These are phyloP conservation scores for Trichosanthes cucumerina DNA, from an alignment of 306 rosid species.

Conservation along the genomic window DNA sequence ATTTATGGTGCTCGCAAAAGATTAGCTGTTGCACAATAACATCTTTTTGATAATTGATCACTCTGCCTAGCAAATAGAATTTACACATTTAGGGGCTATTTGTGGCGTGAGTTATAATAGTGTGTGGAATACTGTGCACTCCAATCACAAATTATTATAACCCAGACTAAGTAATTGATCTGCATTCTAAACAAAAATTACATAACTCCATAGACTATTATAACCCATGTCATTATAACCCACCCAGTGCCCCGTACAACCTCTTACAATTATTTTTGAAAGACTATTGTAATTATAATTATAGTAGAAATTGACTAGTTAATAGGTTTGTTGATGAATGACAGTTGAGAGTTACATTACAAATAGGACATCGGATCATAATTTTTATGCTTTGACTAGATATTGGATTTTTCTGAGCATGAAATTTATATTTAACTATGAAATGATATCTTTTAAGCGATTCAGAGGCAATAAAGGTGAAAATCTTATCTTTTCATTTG, in stretches of 20 bases:
- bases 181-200: no score
- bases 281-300: background rate
- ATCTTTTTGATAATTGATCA: background rate
- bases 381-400: background rate
- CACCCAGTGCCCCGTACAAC: no score
- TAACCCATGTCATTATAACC: no score
- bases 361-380: background rate
- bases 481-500: slow-evolving; percentile 9
- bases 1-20: background rate
- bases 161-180: no score
- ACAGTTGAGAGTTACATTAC: background rate
- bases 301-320: background rate
- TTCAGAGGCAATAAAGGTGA: background rate
- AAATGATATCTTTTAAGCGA: background rate
- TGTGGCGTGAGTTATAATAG: no score
- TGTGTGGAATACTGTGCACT: no score
- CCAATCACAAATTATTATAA: no score
- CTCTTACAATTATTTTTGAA: background rate
- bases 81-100: no score
- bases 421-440: background rate
- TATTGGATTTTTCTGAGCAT: background rate
- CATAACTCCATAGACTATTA: no score
- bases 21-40: background rate
- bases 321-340: background rate
- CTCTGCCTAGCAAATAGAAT: background rate